These are phyloP conservation scores for Niebla homalea DNA, from an alignment of 495 filamentous ascomycete species.

Conservation along the genomic window DNA sequence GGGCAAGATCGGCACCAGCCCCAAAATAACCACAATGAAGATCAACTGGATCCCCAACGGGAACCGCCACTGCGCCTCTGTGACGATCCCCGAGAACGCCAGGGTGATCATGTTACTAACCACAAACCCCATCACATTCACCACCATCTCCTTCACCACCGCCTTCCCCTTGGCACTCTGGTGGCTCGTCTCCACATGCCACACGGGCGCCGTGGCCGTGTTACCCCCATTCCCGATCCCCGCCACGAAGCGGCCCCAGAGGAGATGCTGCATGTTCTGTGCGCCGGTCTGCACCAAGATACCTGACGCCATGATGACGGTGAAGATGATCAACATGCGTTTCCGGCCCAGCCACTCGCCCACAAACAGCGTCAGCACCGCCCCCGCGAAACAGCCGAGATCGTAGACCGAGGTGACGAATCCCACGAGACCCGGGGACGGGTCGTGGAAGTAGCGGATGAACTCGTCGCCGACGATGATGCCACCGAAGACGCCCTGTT, in stretches of 20 bases:
- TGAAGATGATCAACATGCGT: slow-evolving; percentile 12
- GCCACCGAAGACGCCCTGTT: slow-evolving; percentile 22
- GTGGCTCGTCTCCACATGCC: slow-evolving; percentile 14
- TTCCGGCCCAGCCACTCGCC: slow-evolving; percentile 13
- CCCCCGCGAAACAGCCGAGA: slow-evolving; percentile 12
- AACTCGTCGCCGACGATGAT: slow-evolving; percentile 16
- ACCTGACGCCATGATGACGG: slow-evolving; percentile 12
- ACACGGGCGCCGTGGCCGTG: slow-evolving; percentile 14
- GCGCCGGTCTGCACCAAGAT: slow-evolving; percentile 13
- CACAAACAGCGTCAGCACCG: slow-evolving; percentile 9
- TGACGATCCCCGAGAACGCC: slow-evolving; percentile 13
- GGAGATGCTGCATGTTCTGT: slow-evolving; percentile 9
- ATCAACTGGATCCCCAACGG: slow-evolving; percentile 38
- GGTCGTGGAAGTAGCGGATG: slow-evolving; percentile 9
- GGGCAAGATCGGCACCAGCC: slow-evolving; percentile 32
- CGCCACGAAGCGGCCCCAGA: slow-evolving; percentile 12
- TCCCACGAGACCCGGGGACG: slow-evolving; percentile 5
- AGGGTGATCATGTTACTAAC: slow-evolving; percentile 11
- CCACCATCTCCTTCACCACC: slow-evolving; percentile 15
- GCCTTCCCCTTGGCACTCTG: slow-evolving; percentile 11
- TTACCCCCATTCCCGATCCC: slow-evolving; percentile 14
- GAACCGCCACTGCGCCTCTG: slow-evolving; percentile 33
- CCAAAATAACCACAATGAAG: slow-evolving; percentile 27
- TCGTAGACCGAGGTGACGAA: slow-evolving; percentile 15
- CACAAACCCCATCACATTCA: slow-evolving; percentile 12